These are phyloP conservation scores for Auricularia sp. DNA, from an alignment of 768 basidiomycete species.

Conservation along the genomic window DNA sequence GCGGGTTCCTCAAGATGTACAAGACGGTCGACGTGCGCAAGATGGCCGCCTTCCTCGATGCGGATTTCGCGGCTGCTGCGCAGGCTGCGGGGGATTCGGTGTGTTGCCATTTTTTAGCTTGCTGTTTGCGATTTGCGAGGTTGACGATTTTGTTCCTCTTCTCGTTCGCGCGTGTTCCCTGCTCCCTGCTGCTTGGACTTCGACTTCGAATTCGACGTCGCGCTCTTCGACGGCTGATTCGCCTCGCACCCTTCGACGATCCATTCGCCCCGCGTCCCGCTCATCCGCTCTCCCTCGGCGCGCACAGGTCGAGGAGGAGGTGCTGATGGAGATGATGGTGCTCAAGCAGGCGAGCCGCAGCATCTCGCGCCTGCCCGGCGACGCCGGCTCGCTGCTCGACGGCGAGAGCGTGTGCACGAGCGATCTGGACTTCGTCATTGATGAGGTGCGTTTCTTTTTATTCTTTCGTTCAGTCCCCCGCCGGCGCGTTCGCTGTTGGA, in stretches of 20 bases:
- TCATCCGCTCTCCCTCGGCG: background rate
- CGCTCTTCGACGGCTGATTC: background rate
- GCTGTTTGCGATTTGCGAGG: background rate
- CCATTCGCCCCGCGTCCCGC: too few relatives aligned
- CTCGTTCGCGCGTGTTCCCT: background rate
- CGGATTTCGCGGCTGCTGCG: conserved; percentile 14
- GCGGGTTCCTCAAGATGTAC: conserved; percentile 91
- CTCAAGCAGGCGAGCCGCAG: conserved; percentile 84
- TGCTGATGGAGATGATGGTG: conserved; percentile 94
- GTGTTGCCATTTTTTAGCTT: background rate
- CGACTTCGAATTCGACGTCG: too few relatives aligned
- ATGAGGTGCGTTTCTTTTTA: conserved; percentile 51
- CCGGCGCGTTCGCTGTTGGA: background rate
- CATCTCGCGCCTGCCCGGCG: conserved; percentile 30
- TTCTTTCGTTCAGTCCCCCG: background rate
- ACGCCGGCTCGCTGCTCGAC: conserved; percentile 52
- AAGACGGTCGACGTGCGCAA: conserved; percentile 87
- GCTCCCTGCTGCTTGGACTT: background rate
- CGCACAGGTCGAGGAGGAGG: conserved; percentile 72
- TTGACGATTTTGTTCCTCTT: background rate
- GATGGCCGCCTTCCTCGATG: conserved; percentile 83
- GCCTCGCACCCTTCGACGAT: background rate
- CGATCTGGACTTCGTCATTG: conserved; percentile 92
- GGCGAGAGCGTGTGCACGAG: conserved; percentile 83
- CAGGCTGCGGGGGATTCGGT: conserved; percentile 15